These are phyloP conservation scores for Didymella segeticola DNA, from an alignment of 2,329 filamentous ascomycete genomes.

Conservation along the genomic window DNA sequence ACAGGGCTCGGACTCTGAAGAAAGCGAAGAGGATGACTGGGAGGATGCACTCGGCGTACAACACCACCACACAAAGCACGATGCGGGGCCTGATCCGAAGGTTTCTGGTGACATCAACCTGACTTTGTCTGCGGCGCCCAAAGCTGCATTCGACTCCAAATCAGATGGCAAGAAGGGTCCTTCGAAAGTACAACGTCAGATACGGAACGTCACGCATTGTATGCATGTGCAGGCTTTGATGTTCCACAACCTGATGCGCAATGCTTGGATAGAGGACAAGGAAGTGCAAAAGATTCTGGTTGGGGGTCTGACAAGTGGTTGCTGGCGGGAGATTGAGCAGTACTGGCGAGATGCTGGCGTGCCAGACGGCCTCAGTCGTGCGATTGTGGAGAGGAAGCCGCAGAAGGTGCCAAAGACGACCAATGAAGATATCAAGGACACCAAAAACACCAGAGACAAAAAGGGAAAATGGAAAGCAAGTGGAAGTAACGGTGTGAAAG, in stretches of 20 bases:
- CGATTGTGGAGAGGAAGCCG: slow-evolving; percentile 70
- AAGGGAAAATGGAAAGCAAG: slow-evolving; percentile 50
- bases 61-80: slow-evolving; percentile 41
- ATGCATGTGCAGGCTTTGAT: slow-evolving; percentile 87
- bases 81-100: slow-evolving; percentile 51
- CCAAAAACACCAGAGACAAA: slow-evolving; percentile 46
- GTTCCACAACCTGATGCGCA: slow-evolving; percentile 81
- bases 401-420: slow-evolving; percentile 69
- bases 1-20: slow-evolving; percentile 41
- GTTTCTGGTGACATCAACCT: slow-evolving; percentile 75
- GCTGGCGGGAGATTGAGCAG: slow-evolving; percentile 45
- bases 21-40: slow-evolving; percentile 51
- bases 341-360: slow-evolving; percentile 77
- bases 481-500: slow-evolving; percentile 49
- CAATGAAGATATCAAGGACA: slow-evolving; percentile 64
- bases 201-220: slow-evolving; percentile 80
- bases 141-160: slow-evolving; percentile 33
- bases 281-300: slow-evolving; percentile 43
- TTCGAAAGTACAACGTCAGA: slow-evolving; percentile 81
- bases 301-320: slow-evolving; percentile 35
- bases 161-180: slow-evolving; percentile 80
- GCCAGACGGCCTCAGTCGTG: slow-evolving; percentile 78
- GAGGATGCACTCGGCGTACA: slow-evolving; percentile 48
- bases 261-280: slow-evolving; percentile 47
- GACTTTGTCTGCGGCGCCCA: slow-evolving; percentile 59